Conservation (phyloP, 1,139 yeast species). For the Candida mesenterica region DNA sequence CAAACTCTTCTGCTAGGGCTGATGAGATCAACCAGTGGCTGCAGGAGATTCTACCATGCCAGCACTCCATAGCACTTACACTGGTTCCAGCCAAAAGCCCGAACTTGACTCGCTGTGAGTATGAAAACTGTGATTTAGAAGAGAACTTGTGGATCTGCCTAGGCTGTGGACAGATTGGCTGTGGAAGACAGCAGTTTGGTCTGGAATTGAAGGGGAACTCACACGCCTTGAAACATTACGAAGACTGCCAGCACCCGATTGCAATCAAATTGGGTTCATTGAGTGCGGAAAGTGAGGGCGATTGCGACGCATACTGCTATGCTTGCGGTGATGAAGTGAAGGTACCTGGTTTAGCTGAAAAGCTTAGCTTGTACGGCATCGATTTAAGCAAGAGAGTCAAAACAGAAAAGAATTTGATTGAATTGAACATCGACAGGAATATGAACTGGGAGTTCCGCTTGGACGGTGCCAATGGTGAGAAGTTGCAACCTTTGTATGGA, state of each 20-base stretch:
- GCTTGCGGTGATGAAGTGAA: slow-evolving; percentile 84
- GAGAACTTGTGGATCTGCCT: slow-evolving; percentile 88
- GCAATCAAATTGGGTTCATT: slow-evolving; percentile 91
- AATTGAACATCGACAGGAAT: slow-evolving; percentile 88
- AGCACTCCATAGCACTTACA: slow-evolving; percentile 57
- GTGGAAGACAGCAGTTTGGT: slow-evolving; percentile 92
- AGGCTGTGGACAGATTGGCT: slow-evolving; percentile 85
- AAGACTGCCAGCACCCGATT: slow-evolving; percentile 59
- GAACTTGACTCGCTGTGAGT: slow-evolving; percentile 55
- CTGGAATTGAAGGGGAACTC: slow-evolving; percentile 84
- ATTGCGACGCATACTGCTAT: slow-evolving; percentile 83
- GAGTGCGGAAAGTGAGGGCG: slow-evolving; percentile 54
- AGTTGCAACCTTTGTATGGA: slow-evolving; percentile 64
- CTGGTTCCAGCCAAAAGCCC: background rate
- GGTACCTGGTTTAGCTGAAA: slow-evolving; percentile 57
- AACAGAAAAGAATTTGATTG: slow-evolving; percentile 85
- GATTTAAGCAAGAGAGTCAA: slow-evolving; percentile 55
- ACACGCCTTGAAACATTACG: slow-evolving; percentile 78
- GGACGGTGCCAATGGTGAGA: slow-evolving; percentile 69
- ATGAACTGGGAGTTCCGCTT: slow-evolving; percentile 89
- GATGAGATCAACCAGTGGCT: slow-evolving; percentile 92
- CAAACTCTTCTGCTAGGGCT: slow-evolving; percentile 64
- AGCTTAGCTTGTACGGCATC: slow-evolving; percentile 64
- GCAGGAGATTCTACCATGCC: slow-evolving; percentile 77
- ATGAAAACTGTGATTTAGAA: slow-evolving; percentile 55